phyloP scores from a whole-genome alignment of 75 land plant genomes.

The Pinus albicaulis region DNA sequence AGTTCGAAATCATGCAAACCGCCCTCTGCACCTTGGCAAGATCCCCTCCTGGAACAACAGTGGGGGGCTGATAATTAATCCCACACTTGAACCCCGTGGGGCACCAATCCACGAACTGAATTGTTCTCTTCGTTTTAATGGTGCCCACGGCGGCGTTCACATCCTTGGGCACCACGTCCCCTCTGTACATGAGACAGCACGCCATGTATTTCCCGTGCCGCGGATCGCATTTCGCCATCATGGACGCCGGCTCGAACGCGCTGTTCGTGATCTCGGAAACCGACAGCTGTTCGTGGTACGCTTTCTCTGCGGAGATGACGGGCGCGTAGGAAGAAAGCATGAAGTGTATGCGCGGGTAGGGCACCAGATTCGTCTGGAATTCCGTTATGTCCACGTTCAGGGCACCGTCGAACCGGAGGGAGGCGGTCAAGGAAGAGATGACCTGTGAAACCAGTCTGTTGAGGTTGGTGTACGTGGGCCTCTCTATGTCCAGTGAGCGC shows the following conservation, averaged over 20 bases:
- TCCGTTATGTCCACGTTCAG: conserved; percentile 68
- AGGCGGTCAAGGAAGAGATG: conserved; percentile 64
- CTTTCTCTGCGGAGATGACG: conserved; percentile 46
- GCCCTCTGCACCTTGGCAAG: conserved; percentile 63
- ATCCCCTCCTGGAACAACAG: conserved; percentile 54
- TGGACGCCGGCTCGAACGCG: conserved; percentile 55
- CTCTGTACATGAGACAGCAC: conserved; percentile 59
- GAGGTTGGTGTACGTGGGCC: conserved; percentile 80
- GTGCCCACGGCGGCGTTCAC: conserved; percentile 72
- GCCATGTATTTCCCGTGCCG: conserved; percentile 59
- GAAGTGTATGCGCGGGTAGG: conserved; percentile 69
- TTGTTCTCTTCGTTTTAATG: conserved; percentile 65
- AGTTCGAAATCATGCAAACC: conserved; percentile 73
- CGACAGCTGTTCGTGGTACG: conserved; percentile 69
- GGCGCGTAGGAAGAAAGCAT: conserved; percentile 72
- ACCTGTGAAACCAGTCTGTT: conserved; percentile 49
- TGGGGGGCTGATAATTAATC: conserved; percentile 62
- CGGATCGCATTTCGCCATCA: conserved; percentile 79
- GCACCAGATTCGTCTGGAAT: conserved; percentile 78
- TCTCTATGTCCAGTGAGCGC: conserved; percentile 74
- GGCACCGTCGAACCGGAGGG: conserved; percentile 64
- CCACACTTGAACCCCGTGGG: conserved; percentile 63
- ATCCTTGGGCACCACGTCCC: conserved; percentile 65
- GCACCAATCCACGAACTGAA: conserved; percentile 62
- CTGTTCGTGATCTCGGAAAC: conserved; percentile 72